Conservation (phyloP, 805 yeast genomes). For the Hanseniaspora osmophila region DNA sequence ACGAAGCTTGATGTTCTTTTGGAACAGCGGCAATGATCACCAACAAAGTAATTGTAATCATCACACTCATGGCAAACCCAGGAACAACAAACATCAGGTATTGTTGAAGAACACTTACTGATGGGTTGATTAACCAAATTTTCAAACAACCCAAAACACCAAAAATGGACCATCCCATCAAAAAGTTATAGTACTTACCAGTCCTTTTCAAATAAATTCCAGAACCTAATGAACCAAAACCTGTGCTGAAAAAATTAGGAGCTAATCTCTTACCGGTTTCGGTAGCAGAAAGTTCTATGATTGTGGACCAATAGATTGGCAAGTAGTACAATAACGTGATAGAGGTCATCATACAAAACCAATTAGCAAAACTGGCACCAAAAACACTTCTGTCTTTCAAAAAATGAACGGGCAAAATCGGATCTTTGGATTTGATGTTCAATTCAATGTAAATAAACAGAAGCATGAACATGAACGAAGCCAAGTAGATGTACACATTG, state of each 20-base stretch:
- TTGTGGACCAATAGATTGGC: slow-evolving; percentile 49
- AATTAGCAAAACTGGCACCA: slow-evolving; percentile 50
- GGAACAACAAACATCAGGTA: slow-evolving; percentile 33
- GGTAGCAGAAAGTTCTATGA: slow-evolving; percentile 36
- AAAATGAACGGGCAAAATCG: slow-evolving; percentile 47
- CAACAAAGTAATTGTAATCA: slow-evolving; percentile 51
- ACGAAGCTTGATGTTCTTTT: slow-evolving; percentile 55
- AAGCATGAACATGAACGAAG: slow-evolving; percentile 22
- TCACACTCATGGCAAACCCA: slow-evolving; percentile 40
- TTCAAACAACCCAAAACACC: slow-evolving; percentile 32
- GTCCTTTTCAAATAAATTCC: slow-evolving; percentile 52
- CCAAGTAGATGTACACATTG: slow-evolving; percentile 1
- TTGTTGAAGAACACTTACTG: slow-evolving; percentile 28
- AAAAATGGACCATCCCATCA: slow-evolving; percentile 28
- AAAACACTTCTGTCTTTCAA: slow-evolving; percentile 44
- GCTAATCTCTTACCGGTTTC: slow-evolving; percentile 45
- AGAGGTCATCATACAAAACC: slow-evolving; percentile 31
- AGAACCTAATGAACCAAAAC: slow-evolving; percentile 47
- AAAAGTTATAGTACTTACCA: slow-evolving; percentile 41
- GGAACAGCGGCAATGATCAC: slow-evolving; percentile 67
- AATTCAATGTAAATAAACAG: slow-evolving; percentile 31
- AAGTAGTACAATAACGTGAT: slow-evolving; percentile 37
- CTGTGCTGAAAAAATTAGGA: slow-evolving; percentile 46
- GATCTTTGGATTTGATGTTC: slow-evolving; percentile 32
- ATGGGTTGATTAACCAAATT: slow-evolving; percentile 22